Evolutionary conservation across 1,284 basidiomycete species (phyloP), one percentile per base, ranked within the genome.

Genomic region (Leccinum colubrinum): DNA sequence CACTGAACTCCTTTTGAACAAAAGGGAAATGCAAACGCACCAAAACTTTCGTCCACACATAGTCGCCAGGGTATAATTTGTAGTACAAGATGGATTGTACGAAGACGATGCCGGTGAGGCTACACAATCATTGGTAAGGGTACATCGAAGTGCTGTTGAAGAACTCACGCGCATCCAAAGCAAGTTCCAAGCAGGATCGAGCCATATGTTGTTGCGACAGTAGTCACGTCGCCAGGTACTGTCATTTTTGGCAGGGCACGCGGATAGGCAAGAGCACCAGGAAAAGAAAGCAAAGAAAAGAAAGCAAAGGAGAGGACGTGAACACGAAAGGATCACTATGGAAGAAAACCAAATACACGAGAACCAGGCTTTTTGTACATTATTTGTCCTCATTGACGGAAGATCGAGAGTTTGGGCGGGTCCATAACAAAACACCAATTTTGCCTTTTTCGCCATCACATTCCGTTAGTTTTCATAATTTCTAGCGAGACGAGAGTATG

Each of bases 51-150:
- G 78, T 70, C 53, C 64, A 58, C 2, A 54, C 20, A 15, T 57
- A 62, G 62, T 83, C 81, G 3, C 62, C 61, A 0, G 78, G 75
- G 66, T 81, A 83, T 30, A 76, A 66, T 63, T 78, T 82, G 64
- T 74, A 79, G 65, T 83, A 83, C 15, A 76, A 62, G 52, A 80
- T 67, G n/a, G 67, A 72, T 70, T 83, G 81, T 2, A 80, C 78
- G 4, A 76, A 72, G n/a, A 81, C 79, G 20, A 82, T 64, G 20
- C 81, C 81, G 8, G 80, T 79, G 56, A 83, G 76, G n/a, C 81
- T 83, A 56, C 6, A 25, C 4, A 3, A 14, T 64, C 22, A 64
- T 72, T 9, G 73, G 63, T 52, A 22, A 48, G 9, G 4, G 8
- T 8, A 46, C 12, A 11, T 27, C 5, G 3, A 1, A 2, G 3